Evolutionary conservation across 108 stramenopile genomes (phyloP), one percentile per base, ranked within the genome.

Genomic region (Nitzschia sp.): DNA sequence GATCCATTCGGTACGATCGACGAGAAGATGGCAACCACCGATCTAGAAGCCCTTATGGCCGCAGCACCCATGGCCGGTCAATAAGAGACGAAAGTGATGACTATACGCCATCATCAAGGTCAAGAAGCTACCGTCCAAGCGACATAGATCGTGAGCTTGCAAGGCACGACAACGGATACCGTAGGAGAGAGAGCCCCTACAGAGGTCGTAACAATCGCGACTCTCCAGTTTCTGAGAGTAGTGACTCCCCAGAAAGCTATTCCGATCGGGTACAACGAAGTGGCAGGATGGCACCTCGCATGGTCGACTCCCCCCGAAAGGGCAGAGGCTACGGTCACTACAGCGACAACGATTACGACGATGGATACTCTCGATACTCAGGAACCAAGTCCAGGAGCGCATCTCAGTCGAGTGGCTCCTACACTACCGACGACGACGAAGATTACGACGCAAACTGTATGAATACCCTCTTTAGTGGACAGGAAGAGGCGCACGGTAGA

Each of bases 361-460:
- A 62, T 1, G 61, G 8, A 0, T 62, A 43, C 21, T 62, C 61
- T 62, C 17, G 61, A 0, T 10, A 25, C 17, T 40, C 29, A n/a
- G 61, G 15, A 41, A 43, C 61, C 25, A 62, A 62, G 22, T 62
- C 61, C 1, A 37, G 40, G 10, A 62, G 61, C 61, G 44, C 42
- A 15, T 62, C 61, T 11, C 38, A 46, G 10, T 62, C 61, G 24
- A 46, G 61, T 44, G 22, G 41, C 37, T 62, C 61, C 10, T 62
- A 62, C 22, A 21, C 61, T 10, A 43, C 61, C n/a, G 54, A 55
- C 19, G 54, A 55, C 21, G 61, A 62, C 24, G 61, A 62, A 10
- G 43, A 46, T 5, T 62, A 43, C 37, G 55, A 67, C 37, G 51
- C 66, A 17, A 67, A 56, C 54, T 67, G 66, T 56, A 67, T 67